phyloP scores from a whole-genome alignment of 2,329 filamentous ascomycete genomes.

The Gyromitra esculenta region DNA sequence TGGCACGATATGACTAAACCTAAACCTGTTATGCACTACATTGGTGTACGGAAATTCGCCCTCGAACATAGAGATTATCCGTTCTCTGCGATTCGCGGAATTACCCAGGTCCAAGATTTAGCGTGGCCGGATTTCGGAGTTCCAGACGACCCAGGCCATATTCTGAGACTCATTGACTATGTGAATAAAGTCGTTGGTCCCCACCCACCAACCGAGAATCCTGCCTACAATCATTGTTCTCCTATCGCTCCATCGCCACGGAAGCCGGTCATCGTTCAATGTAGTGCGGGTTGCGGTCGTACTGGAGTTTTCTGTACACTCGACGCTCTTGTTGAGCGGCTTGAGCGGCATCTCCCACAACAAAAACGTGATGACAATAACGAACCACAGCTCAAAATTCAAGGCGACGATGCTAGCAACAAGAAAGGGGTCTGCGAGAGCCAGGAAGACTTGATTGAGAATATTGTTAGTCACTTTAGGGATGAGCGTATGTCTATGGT shows the following conservation, averaged over 20 bases:
- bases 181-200: neutral
- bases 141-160: constrained; percentile 12
- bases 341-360: constrained; percentile 1
- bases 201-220: neutral
- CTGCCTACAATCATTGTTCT: neutral
- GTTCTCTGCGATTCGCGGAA: neutral
- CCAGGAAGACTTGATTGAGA: constrained; percentile 6
- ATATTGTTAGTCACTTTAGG: constrained; percentile 1
- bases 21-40: constrained; percentile 18
- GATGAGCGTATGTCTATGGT: constrained; percentile 20
- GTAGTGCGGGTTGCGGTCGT: constrained; percentile 25
- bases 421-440: neutral
- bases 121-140: constrained; percentile 31
- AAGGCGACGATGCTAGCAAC: too few relatives aligned
- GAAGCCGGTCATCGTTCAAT: constrained; percentile 11
- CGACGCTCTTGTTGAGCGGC: constrained; percentile 7
- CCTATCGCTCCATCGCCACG: neutral
- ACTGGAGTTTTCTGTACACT: constrained; percentile 24
- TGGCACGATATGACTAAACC: neutral
- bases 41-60: constrained; percentile 11
- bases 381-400: neutral
- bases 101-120: constrained; percentile 27
- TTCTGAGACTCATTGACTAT: constrained; percentile 14
- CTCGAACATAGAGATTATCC: constrained; percentile 10
- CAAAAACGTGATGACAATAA: neutral